phyloP scores from a whole-genome alignment of 148 eudicot genomes.

The Fallopia convolvulus region DNA sequence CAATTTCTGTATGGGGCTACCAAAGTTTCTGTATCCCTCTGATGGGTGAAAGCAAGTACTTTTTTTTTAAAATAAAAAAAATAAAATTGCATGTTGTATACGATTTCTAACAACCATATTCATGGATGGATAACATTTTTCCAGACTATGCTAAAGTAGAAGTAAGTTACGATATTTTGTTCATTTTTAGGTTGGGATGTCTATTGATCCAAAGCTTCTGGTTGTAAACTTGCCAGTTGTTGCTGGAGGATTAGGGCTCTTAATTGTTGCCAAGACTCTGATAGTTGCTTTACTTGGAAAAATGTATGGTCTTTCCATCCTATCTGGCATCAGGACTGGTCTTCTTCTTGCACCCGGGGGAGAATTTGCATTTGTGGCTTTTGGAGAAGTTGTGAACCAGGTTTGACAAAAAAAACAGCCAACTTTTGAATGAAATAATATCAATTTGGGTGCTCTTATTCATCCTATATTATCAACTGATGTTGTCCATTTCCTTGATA shows the following conservation, averaged over 20 bases:
- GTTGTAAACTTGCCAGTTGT: constrained; percentile 73
- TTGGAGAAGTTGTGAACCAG: constrained; percentile 99
- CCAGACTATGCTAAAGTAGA: not conserved
- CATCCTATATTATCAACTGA: not conserved
- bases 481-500: not conserved
- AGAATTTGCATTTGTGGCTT: constrained; percentile 98
- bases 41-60: not conserved
- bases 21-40: not conserved
- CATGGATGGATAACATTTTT: not conserved
- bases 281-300: constrained; percentile 72
- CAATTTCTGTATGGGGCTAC: not conserved
- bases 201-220: constrained; percentile 93
- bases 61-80: not conserved
- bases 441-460: not conserved
- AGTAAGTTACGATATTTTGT: not conserved
- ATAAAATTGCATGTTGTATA: not conserved
- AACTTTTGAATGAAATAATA: not conserved
- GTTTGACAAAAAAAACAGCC: constrained; percentile 21
- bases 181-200: constrained; percentile 92
- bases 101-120: not conserved
- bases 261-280: constrained; percentile 79
- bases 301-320: constrained; percentile 73
- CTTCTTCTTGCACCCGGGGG: constrained; percentile 99
- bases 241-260: constrained; percentile 60
- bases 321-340: constrained; percentile 82